These are phyloP conservation scores for Paxillus involutus DNA, from an alignment of 768 basidiomycete species.

Conservation along the genomic window DNA sequence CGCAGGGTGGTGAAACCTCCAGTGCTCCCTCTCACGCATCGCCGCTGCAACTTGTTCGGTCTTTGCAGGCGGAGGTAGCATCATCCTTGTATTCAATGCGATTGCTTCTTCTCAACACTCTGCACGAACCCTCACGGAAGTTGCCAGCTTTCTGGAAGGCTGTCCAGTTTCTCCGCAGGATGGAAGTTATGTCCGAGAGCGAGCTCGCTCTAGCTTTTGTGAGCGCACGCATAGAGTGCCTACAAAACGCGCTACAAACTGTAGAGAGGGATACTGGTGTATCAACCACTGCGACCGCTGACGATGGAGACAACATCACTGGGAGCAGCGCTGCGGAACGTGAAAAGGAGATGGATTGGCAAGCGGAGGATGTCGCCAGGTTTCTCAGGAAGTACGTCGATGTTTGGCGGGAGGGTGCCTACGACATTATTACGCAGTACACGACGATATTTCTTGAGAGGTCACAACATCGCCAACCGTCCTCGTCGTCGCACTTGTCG, in stretches of 20 bases:
- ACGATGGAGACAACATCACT: slow-evolving; percentile 10
- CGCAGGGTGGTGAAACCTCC: slow-evolving; percentile 37
- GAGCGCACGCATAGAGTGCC: slow-evolving; percentile 65
- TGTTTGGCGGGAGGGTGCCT: slow-evolving; percentile 87
- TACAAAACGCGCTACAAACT: slow-evolving; percentile 56
- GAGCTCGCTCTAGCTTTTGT: slow-evolving; percentile 88
- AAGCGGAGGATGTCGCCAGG: slow-evolving; percentile 69
- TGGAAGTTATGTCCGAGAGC: slow-evolving; percentile 69
- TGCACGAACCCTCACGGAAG: slow-evolving; percentile 82
- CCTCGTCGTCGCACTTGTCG: slow-evolving; percentile 18
- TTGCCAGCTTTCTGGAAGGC: slow-evolving; percentile 90
- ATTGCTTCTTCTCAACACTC: slow-evolving; percentile 69
- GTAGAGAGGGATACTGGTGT: slow-evolving; percentile 42
- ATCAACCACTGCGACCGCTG: slow-evolving; percentile 26
- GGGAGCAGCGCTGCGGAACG: slow-evolving; percentile 28
- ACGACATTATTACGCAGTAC: slow-evolving; percentile 90
- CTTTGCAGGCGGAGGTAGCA: slow-evolving; percentile 66
- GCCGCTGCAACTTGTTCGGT: slow-evolving; percentile 34
- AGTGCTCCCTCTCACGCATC: slow-evolving; percentile 40
- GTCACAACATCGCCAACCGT: slow-evolving; percentile 32
- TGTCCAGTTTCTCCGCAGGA: slow-evolving; percentile 80
- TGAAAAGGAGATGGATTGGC: slow-evolving; percentile 51
- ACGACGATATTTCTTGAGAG: slow-evolving; percentile 86
- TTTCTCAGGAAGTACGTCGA: slow-evolving; percentile 89
- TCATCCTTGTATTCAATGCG: slow-evolving; percentile 68